These are phyloP conservation scores for Coemansia guatemalensis DNA, from an alignment of 192 early-diverging fungal species.

Conservation along the genomic window DNA sequence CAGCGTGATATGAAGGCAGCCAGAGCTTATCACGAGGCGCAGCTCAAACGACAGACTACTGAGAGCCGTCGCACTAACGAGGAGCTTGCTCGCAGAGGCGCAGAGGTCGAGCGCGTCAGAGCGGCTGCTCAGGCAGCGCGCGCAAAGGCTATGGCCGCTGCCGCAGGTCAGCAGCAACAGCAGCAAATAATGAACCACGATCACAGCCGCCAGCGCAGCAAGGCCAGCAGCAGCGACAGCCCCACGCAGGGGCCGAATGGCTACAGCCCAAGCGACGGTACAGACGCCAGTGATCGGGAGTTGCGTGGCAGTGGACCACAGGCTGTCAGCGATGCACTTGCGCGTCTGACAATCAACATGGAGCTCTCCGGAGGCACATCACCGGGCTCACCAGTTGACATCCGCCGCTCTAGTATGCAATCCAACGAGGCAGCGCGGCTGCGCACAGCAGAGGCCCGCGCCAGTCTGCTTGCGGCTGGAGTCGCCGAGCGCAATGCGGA, in stretches of 20 bases:
- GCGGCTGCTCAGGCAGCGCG: constrained; percentile 29
- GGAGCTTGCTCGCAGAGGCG: constrained; percentile 23
- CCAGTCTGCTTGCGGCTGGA: constrained; percentile 45
- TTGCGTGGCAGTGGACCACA: constrained; percentile 3
- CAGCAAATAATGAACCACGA: neutral
- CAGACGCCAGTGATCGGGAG: neutral
- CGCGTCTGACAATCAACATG: constrained; percentile 22
- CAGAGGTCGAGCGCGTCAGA: constrained; percentile 15
- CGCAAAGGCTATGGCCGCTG: constrained; percentile 18
- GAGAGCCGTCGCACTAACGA: constrained; percentile 28
- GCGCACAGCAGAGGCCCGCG: constrained; percentile 45
- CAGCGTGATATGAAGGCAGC: constrained; percentile 9
- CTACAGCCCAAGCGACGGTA: neutral
- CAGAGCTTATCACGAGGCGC: constrained; percentile 7
- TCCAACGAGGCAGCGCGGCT: constrained; percentile 33
- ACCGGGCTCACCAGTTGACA: constrained; percentile 10
- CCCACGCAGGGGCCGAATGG: constrained; percentile 1
- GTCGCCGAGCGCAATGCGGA: constrained; percentile 42
- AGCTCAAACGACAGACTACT: constrained; percentile 2
- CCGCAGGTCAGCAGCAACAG: constrained; percentile 7
- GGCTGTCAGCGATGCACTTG: constrained; percentile 27
- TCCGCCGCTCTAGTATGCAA: constrained; percentile 25
- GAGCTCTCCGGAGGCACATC: constrained; percentile 2
- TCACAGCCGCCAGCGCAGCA: constrained; percentile 4
- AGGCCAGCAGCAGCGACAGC: constrained; percentile 13